phyloP scores from a whole-genome alignment of 192 early-diverging fungal genomes.

The Gonapodya sp. region DNA sequence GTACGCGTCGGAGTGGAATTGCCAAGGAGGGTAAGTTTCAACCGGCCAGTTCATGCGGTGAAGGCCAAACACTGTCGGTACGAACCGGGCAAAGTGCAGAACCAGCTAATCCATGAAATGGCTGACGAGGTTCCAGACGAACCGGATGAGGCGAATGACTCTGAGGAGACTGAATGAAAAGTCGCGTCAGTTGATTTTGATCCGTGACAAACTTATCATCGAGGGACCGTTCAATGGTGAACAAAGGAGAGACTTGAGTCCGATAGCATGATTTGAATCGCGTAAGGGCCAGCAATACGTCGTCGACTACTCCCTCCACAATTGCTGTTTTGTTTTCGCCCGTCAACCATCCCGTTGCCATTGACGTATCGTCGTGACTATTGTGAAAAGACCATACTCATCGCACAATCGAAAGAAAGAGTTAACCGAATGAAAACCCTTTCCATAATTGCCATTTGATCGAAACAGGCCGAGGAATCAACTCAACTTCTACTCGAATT shows the following conservation, averaged over 20 bases:
- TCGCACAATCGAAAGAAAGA: too few relatives aligned
- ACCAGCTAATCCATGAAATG: constrained; percentile 49
- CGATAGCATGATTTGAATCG: too few relatives aligned
- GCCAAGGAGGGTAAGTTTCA: neutral
- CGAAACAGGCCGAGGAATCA: too few relatives aligned
- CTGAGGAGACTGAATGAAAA: neutral
- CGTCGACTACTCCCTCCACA: neutral
- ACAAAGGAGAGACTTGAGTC: too few relatives aligned
- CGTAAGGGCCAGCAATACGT: too few relatives aligned
- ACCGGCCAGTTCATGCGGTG: neutral
- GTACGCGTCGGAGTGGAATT: constrained; percentile 22
- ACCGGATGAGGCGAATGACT: constrained; percentile 9
- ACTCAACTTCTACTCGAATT: too few relatives aligned
- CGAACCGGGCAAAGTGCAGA: constrained; percentile 46
- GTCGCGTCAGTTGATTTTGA: neutral
- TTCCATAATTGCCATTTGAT: too few relatives aligned
- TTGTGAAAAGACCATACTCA: too few relatives aligned
- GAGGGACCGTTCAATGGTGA: neutral
- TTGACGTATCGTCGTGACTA: too few relatives aligned
- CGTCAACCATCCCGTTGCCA: neutral
- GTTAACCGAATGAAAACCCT: too few relatives aligned
- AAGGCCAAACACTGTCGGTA: neutral
- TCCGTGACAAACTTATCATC: neutral
- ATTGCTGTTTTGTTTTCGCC: neutral
- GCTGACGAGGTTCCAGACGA: constrained; percentile 25